Evolutionary conservation across 2,329 filamentous ascomycete species (phyloP).

Genomic region (Nothophaeocryptopus gaeumannii): DNA sequence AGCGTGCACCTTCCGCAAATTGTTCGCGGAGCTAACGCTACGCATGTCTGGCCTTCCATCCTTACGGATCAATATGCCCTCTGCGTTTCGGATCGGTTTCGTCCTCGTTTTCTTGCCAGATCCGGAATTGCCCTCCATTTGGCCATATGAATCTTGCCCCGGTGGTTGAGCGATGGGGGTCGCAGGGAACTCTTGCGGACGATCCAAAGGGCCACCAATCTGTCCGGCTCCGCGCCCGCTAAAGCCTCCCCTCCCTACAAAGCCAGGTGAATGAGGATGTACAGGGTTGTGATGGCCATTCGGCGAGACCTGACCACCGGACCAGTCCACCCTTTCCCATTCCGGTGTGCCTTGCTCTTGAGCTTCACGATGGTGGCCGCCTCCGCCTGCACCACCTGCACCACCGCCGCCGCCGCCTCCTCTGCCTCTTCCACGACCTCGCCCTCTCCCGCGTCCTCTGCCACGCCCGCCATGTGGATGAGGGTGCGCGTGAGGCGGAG

Average conservation of each 20-base stretch:
- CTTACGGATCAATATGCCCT: slow-evolving; percentile 51
- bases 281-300: slow-evolving; percentile 32
- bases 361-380: slow-evolving; percentile 21
- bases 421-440: slow-evolving; percentile 41
- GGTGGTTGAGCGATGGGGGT: slow-evolving; percentile 21
- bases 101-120: slow-evolving; percentile 48
- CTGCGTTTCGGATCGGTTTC: slow-evolving; percentile 50
- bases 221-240: slow-evolving; percentile 7
- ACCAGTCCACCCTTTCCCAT: slow-evolving; percentile 41
- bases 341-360: slow-evolving; percentile 39
- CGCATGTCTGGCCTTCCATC: slow-evolving; percentile 53
- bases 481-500: slow-evolving; percentile 5
- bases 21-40: slow-evolving; percentile 52
- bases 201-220: slow-evolving; percentile 15
- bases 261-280: slow-evolving; percentile 17
- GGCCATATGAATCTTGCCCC: slow-evolving; percentile 16
- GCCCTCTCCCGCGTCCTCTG: slow-evolving; percentile 32
- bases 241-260: slow-evolving; percentile 6
- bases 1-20: slow-evolving; percentile 51
- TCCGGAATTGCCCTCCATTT: slow-evolving; percentile 14
- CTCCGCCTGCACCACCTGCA: not conserved
- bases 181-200: slow-evolving; percentile 25
- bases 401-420: slow-evolving; percentile 35
- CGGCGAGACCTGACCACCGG: slow-evolving; percentile 37
- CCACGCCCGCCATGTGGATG: slow-evolving; percentile 19